phyloP scores from a whole-genome alignment of 2,329 filamentous ascomycete species.

The Pseudovirgaria hyperparasitica region DNA sequence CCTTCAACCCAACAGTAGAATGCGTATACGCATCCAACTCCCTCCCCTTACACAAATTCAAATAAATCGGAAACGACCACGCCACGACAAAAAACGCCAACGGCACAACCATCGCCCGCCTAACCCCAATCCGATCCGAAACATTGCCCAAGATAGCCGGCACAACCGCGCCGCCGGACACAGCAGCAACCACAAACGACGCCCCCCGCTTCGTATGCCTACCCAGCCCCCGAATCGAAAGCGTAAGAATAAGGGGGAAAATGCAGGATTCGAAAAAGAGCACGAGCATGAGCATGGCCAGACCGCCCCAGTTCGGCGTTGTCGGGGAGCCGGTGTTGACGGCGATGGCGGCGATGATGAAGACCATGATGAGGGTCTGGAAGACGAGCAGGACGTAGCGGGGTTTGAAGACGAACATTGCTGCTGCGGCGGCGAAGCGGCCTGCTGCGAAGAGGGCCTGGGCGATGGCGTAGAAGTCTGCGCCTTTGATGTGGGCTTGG shows the following conservation, averaged over 20 bases:
- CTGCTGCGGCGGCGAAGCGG: constrained; percentile 23
- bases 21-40: constrained; percentile 24
- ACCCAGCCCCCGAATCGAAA: constrained; percentile 23
- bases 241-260: constrained; percentile 26
- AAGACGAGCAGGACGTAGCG: constrained; percentile 23
- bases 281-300: constrained; percentile 23
- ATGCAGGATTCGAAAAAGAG: constrained; percentile 27
- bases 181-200: constrained; percentile 22
- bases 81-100: constrained; percentile 21
- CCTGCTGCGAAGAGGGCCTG: constrained; percentile 24
- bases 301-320: constrained; percentile 21
- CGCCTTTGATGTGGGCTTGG: constrained; percentile 18
- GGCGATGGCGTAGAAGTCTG: constrained; percentile 26
- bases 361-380: constrained; percentile 24
- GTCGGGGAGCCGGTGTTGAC: constrained; percentile 16
- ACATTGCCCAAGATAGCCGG: constrained; percentile 24
- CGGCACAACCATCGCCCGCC: constrained; percentile 23
- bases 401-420: constrained; percentile 25
- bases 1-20: constrained; percentile 15
- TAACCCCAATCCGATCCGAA: constrained; percentile 18
- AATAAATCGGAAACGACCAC: constrained; percentile 24
- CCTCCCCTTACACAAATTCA: constrained; percentile 20
- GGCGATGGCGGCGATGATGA: constrained; percentile 21
- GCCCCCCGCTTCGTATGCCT: constrained; percentile 27
- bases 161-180: constrained; percentile 23